Base-by-base conservation (phyloP, 2,329 filamentous ascomycete species). In the Amauroascus verrucosus region DNA sequence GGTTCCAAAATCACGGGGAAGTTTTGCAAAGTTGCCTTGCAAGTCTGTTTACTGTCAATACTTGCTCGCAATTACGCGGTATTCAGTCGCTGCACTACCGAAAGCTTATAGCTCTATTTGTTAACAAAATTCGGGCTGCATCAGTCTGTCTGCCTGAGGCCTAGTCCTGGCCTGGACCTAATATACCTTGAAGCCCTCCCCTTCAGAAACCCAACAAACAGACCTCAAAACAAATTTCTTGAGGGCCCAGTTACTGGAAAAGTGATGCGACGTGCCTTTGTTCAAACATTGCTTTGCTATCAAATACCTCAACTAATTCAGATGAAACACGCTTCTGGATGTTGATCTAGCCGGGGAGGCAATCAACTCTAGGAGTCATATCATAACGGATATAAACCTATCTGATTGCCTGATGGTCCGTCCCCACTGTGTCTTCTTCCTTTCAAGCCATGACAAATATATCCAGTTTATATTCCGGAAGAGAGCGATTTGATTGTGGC, bases 201-300 rank as follows among this genome's bases (percentile, higher is more conserved):
- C 20, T 26, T 38, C 18, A 26, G 33, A 48, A 16, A 48, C 20
- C 32, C 46, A 48, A 48, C 46, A 48, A 48, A 48, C 46, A 38
- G 6, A n/a, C 8, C 20, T 20, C n/a, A n/a, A n/a, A n/a, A n/a
- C n/a, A n/a, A n/a, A n/a, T n/a, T n/a, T 32, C 28, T 33, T n/a
- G 41, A 6, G 33, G 22, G n/a, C 28, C 7, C 16, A 8, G 38
- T 11, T 7, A 24, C 3, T 22, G 5, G 18, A 16, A 43, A 26
- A 30, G 13, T n/a, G 6, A 30, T 30, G 24, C 44, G n/a, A 46
- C 20, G 26, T 8, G 6, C 16, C 11, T 46, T 18, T 46, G 16
- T 28, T 13, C 26, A 24, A 46, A 46, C 28, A 45, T n/a, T n/a
- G n/a, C 14, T 30, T 33, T 41, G 13, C 18, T 41, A 41, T 22